Evolutionary conservation across 225 moss, liverwort and hornwort species (phyloP), one percentile per base, ranked within the genome.

Genomic region (Sphagnum tenellum): DNA sequence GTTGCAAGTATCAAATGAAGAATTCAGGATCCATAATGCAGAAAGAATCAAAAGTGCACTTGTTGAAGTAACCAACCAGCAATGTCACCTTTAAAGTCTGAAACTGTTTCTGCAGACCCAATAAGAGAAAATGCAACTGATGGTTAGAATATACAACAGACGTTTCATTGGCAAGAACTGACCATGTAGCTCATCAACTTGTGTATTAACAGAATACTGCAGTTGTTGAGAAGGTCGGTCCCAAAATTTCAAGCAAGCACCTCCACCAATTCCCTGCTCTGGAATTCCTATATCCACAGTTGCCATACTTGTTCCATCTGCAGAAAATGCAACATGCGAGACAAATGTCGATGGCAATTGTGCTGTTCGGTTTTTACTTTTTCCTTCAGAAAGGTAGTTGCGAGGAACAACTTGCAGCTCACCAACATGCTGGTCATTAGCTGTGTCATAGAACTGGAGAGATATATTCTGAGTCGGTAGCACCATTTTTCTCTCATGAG

Each of bases 241-340:
- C 98, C 98, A 99, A 56, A 89, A 90, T 70, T 88, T 89, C 47
- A 99, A 67, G 59, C 76, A 81, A 55, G 79, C 66, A 55, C 69
- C 79, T 13, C 87, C 84, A 50, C 98, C 98, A 12, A 99, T 60
- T n/a, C n/a, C 60, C 46, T 76, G 72, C 76, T 99, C 89, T 2
- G 89, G 72, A 12, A 89, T 70, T 7, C 90, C 76, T 9, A 89
- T 67, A 72, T 99, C 93, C 14, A 99, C 86, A 7, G 98, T 93
- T 12, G 86, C 93, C 90, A 99, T 88, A 70, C 79, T 70, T 44
- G 83, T 82, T 13, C 90, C 93, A 64, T 89, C 87, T 8, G 55
- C 78, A 12, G 93, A 89, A 67, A 93, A 93, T 3, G 89, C 77
- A 13, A 99, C 90, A 65, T 91, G 90, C 57, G 89, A 89, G 54